Conservation (phyloP, 2,329 filamentous ascomycete genomes). For the Xylaria sp. region DNA sequence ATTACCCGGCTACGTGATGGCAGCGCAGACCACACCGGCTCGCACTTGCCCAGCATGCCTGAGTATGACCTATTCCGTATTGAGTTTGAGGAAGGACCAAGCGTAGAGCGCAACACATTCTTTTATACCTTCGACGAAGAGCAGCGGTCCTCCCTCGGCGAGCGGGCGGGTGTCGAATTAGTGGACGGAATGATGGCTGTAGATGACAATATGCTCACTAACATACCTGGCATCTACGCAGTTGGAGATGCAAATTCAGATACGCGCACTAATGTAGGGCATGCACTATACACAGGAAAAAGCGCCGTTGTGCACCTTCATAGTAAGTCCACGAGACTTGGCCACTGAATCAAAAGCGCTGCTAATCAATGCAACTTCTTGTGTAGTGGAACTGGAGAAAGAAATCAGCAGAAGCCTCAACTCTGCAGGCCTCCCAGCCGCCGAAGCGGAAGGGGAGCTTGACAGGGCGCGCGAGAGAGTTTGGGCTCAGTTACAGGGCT, state of each 20-base stretch:
- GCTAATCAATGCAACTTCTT: not conserved
- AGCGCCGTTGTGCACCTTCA: slow-evolving; percentile 61
- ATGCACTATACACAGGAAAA: slow-evolving; percentile 66
- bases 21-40: slow-evolving; percentile 41
- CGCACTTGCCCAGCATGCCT: slow-evolving; percentile 48
- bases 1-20: slow-evolving; percentile 55
- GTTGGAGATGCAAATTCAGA: slow-evolving; percentile 66
- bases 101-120: slow-evolving; percentile 55
- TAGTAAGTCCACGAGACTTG: slow-evolving; percentile 46
- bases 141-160: slow-evolving; percentile 55
- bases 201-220: slow-evolving; percentile 52
- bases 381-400: slow-evolving; percentile 3
- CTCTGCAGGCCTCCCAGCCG: not conserved
- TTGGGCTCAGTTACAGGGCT: not conserved
- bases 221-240: slow-evolving; percentile 59
- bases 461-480: not conserved
- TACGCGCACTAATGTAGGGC: slow-evolving; percentile 62
- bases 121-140: slow-evolving; percentile 53
- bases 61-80: slow-evolving; percentile 63
- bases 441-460: not conserved
- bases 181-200: slow-evolving; percentile 51
- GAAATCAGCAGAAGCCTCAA: not conserved
- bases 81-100: slow-evolving; percentile 50
- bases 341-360: not conserved
- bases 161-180: slow-evolving; percentile 53